Evolutionary conservation across 352 stramenopile genomes (phyloP), one percentile per base, ranked within the genome.

Genomic region (Globisporangium canariense): DNA sequence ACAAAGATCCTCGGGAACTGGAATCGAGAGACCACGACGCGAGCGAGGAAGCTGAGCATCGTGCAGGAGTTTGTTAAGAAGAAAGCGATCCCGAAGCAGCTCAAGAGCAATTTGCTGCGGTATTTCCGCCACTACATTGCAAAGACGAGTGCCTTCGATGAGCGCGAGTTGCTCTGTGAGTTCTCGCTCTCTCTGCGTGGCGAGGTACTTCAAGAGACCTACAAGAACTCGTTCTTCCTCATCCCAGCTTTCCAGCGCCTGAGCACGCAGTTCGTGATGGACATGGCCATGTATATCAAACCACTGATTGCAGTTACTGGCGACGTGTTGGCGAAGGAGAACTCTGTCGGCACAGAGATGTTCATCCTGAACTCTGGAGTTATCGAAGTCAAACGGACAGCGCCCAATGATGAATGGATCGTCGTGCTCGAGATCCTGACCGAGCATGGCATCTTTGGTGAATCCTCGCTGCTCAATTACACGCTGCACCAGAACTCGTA

Each of bases 241-340:
- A 92, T 93, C 40, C 83, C 82, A 3, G 83, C 79, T 2, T 86
- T 93, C 49, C 72, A 89, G 52, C 72, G 74, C 5, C 69, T 93
- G 5, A 92, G 84, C n/a, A 55, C 79, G 2, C 83, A 92, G 52
- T 92, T 93, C 47, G 81, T 93, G 16, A 77, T 93, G 67, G 85
- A 93, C 55, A 91, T 93, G 85, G 82, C 79, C 0, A 91, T 93
- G 77, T 93, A 85, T 38, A 93, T 93, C 72, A 92, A 93, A 61
- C 85, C 83, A 7, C 60, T 92, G 13, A 90, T 93, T 34, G 78
- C 83, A 0, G 75, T 92, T 0, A 76, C 82, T 36, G 81, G 84
- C 16, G 79, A 91, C 34, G 60, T 92, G 2, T 71, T 93, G 3
- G 85, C 83, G 7, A 70, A 76, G 25, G 81, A 93, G 60, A 68